Conservation (phyloP, 2,329 filamentous ascomycete genomes). For the Capronia americana region DNA sequence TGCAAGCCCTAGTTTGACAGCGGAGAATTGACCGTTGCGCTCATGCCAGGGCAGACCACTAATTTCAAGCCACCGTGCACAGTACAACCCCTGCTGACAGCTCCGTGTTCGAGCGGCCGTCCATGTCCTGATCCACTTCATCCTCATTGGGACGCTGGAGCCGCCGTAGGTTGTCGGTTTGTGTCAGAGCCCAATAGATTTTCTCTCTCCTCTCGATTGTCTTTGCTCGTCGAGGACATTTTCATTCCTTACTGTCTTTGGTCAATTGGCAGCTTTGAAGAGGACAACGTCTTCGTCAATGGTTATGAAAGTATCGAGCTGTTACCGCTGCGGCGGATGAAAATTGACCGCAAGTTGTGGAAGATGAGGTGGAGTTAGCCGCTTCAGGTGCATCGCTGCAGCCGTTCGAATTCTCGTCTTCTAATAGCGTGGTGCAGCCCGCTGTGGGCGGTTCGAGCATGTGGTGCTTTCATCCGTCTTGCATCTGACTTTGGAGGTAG, state of each 20-base stretch:
- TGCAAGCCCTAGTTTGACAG: conserved; percentile 8
- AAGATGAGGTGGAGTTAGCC: not conserved
- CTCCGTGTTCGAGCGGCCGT: not conserved
- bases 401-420: not conserved
- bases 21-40: conserved; percentile 22
- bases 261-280: not conserved
- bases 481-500: conserved; percentile 13
- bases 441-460: not conserved
- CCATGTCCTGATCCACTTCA: not conserved
- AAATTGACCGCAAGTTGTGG: not conserved
- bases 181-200: not conserved
- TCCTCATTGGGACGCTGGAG: not conserved
- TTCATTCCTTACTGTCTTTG: not conserved
- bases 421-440: not conserved
- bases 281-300: not conserved
- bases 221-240: not conserved
- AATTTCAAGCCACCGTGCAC: not conserved
- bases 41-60: conserved; percentile 24
- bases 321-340: not conserved
- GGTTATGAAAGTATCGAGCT: not conserved
- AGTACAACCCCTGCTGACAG: conserved; percentile 3
- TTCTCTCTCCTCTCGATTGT: not conserved
- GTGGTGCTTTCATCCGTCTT: not conserved
- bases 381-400: too few relatives aligned
- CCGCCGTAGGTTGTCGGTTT: not conserved